These are phyloP conservation scores for Dryas drummondii DNA, from an alignment of 306 rosid species.

Conservation along the genomic window DNA sequence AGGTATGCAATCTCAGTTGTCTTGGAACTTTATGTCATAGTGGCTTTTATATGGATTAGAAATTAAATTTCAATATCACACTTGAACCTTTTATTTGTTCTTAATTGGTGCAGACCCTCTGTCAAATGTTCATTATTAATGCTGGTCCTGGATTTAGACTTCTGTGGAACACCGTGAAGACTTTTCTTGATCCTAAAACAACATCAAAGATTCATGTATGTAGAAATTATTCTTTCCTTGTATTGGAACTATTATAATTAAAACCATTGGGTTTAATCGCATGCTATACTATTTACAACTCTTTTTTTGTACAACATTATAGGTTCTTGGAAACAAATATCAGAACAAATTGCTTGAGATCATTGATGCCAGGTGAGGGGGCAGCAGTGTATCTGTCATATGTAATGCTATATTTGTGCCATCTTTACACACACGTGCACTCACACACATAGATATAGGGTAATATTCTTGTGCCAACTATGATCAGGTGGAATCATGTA, in stretches of 20 bases:
- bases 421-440: conserved; percentile 2
- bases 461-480: neutral
- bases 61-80: neutral
- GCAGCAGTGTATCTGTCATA: neutral
- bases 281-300: neutral
- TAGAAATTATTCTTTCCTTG: conserved; percentile 18
- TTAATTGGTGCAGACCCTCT: conserved; percentile 65
- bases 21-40: conserved; percentile 3
- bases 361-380: conserved; percentile 78
- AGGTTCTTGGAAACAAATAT: conserved; percentile 98
- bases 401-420: neutral
- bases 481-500: neutral
- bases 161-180: conserved; percentile 83
- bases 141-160: conserved; percentile 98
- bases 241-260: neutral
- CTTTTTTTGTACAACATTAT: conserved; percentile 17
- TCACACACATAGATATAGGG: too few relatives aligned
- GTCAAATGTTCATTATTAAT: conserved; percentile 94
- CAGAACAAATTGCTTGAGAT: conserved; percentile 89
- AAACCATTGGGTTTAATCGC: neutral
- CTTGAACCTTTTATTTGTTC: conserved; percentile 11
- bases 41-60: conserved; percentile 14
- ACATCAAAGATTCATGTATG: conserved; percentile 95
- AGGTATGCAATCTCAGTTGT: conserved; percentile 44
- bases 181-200: conserved; percentile 92